Evolutionary conservation across 176 grass and related monocot species (phyloP), one percentile per base, ranked within the genome.

Genomic region (Zea mays): DNA sequence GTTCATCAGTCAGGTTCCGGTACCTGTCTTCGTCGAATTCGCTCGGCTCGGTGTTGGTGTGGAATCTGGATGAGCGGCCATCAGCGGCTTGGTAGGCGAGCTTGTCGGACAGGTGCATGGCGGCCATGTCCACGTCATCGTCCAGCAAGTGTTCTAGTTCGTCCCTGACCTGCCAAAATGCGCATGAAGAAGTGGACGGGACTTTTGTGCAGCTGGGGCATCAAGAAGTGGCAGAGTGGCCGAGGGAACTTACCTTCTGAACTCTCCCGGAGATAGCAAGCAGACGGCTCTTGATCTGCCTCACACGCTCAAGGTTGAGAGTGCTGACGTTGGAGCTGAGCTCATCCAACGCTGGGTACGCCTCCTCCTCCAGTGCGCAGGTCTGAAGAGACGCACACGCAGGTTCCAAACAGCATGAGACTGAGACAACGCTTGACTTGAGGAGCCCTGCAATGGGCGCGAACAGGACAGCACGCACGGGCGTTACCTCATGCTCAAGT

Each of bases 81-180:
- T 35, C 45, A 8, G 49, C 67, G 13, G 67, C 54, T 16, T 86
- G 67, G 68, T 83, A 80, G 19, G 50, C 62, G 17, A 95, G 79
- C 75, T 95, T 91, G 55, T 95, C 89, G 11, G 92, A 80, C 11
- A 95, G 69, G 83, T 91, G 83, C 89, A 91, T 67, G 34, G 73
- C 81, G 10, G 84, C 89, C 92, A 95, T 95, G 76, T 89, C 92
- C 47, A 84, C 72, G 39, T 83, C 92, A 49, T 95, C 89, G 19
- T 91, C 92, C 5, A 95, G 83, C 57, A 95, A 69, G 63, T 91
- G 89, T 50, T 95, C 92, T 0, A 95, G 83, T 69, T 95, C 92
- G 67, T 95, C 89, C 68, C 89, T 95, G 10, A 87, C 86, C 92
- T 95, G 85, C 52, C 58, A 46, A 54, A 33, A 54, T 36, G 21